phyloP scores from a whole-genome alignment of 371 early-diverging fungal species.

The Lichtheimia ornata region DNA sequence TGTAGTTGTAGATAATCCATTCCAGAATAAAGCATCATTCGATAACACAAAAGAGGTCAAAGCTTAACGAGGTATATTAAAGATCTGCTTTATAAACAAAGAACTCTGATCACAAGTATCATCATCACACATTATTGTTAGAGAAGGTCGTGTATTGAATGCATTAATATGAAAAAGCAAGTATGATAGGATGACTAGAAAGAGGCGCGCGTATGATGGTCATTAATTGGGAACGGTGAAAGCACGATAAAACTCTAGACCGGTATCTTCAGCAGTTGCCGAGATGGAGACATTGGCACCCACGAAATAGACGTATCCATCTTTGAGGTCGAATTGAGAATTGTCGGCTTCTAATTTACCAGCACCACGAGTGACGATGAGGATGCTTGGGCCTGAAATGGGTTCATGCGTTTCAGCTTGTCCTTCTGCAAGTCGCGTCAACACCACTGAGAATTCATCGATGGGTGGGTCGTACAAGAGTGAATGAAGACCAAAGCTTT shows the following conservation, averaged over 20 bases:
- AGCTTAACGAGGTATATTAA: too few species aligned
- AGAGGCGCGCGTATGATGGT: too few species aligned
- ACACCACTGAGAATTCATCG: constrained; percentile 88
- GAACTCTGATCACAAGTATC: too few species aligned
- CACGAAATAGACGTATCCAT: constrained; percentile 70
- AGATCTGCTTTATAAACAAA: too few species aligned
- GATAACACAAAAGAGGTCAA: too few species aligned
- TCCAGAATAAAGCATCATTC: too few species aligned
- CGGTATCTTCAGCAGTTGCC: constrained; percentile 38
- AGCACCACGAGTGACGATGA: constrained; percentile 80
- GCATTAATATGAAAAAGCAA: too few species aligned
- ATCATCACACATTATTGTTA: too few species aligned
- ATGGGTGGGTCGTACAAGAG: constrained; percentile 94
- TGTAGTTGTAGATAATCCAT: too few species aligned
- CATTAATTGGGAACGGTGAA: constrained; percentile 35
- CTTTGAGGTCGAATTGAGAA: constrained; percentile 25
- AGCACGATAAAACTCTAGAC: constrained; percentile 67
- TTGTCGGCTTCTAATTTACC: constrained; percentile 29
- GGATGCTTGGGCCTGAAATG: constrained; percentile 81
- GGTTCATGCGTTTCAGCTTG: constrained; percentile 55
- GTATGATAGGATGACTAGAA: too few species aligned
- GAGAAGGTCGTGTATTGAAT: too few species aligned
- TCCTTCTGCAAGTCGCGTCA: constrained; percentile 53
- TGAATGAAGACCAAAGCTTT: constrained; percentile 52
- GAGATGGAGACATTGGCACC: constrained; percentile 58